Conservation (phyloP, 1,139 yeast species). For the Lodderomyces metapsilosis region DNA sequence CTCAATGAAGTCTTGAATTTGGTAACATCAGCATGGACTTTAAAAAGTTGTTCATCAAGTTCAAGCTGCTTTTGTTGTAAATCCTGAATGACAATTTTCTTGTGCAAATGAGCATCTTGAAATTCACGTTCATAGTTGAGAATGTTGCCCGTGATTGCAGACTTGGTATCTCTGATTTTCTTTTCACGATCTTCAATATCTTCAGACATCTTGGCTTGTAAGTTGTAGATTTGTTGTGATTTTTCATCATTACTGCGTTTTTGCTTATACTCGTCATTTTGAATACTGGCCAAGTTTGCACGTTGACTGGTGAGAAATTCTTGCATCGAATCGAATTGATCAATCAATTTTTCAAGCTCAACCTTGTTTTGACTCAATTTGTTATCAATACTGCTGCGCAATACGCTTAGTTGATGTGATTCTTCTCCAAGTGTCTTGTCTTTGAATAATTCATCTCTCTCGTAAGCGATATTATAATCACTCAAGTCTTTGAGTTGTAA, state of each 20-base stretch:
- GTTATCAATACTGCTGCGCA: slow-evolving; percentile 43
- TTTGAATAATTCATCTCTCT: slow-evolving; percentile 27
- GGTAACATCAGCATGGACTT: slow-evolving; percentile 57
- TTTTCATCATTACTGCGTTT: slow-evolving; percentile 59
- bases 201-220: slow-evolving; percentile 53
- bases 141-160: slow-evolving; percentile 53
- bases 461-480: slow-evolving; percentile 22
- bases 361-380: slow-evolving; percentile 1
- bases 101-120: slow-evolving; percentile 54
- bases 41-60: slow-evolving; percentile 53
- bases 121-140: slow-evolving; percentile 56
- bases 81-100: slow-evolving; percentile 50
- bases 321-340: slow-evolving; percentile 7
- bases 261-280: slow-evolving; percentile 52
- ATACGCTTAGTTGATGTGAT: slow-evolving; percentile 38
- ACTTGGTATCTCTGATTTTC: slow-evolving; percentile 55
- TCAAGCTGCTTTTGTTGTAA: slow-evolving; percentile 48
- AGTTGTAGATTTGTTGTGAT: slow-evolving; percentile 55
- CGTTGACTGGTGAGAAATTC: slow-evolving; percentile 9
- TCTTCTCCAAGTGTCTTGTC: slow-evolving; percentile 38
- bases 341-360: slow-evolving; percentile 4
- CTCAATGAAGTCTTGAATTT: slow-evolving; percentile 67
- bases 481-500: slow-evolving; percentile 27
- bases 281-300: slow-evolving; percentile 37
- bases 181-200: slow-evolving; percentile 68